Base-by-base conservation (phyloP, 352 stramenopile genomes). In the Lagenidium giganteum region DNA sequence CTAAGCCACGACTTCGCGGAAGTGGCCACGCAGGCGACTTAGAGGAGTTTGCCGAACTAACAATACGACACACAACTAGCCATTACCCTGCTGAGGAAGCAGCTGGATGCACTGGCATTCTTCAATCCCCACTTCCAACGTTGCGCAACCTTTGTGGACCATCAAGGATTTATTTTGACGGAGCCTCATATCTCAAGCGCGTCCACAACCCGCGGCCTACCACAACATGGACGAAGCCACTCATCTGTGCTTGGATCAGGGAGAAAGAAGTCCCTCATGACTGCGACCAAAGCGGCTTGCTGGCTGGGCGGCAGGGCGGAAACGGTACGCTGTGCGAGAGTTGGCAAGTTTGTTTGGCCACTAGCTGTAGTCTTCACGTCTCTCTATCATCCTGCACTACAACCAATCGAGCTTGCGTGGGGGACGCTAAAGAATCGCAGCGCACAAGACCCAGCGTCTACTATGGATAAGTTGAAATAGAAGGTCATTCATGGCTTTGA, bases 101-200 rank as follows among this genome's bases (percentile, higher is more conserved):
- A n/a, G n/a, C n/a, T n/a, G n/a, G n/a, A n/a, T n/a, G n/a, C n/a
- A n/a, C n/a, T n/a, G n/a, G n/a, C n/a, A n/a, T n/a, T n/a, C n/a
- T n/a, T n/a, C n/a, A n/a, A n/a, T n/a, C n/a, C n/a, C n/a, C n/a
- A n/a, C n/a, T n/a, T n/a, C n/a, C n/a, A n/a, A n/a, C n/a, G n/a
- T n/a, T n/a, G n/a, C n/a, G n/a, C n/a, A n/a, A n/a, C n/a, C n/a
- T n/a, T n/a, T n/a, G n/a, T n/a, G n/a, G n/a, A n/a, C n/a, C n/a
- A n/a, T n/a, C n/a, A n/a, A n/a, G n/a, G n/a, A 54, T 47, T 41
- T 28, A 47, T 24, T 33, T 47, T 35, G 36, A 47, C 18, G 27
- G 37, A 16, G 46, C 44, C 11, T 9, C 11, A 18, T 54, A 54
- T 12, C 37, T 47, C 24, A 54, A 54, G 29, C 27, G 36, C 6